Conservation (phyloP, 2,329 filamentous ascomycete species). For the Fusarium pseudocircinatum region DNA sequence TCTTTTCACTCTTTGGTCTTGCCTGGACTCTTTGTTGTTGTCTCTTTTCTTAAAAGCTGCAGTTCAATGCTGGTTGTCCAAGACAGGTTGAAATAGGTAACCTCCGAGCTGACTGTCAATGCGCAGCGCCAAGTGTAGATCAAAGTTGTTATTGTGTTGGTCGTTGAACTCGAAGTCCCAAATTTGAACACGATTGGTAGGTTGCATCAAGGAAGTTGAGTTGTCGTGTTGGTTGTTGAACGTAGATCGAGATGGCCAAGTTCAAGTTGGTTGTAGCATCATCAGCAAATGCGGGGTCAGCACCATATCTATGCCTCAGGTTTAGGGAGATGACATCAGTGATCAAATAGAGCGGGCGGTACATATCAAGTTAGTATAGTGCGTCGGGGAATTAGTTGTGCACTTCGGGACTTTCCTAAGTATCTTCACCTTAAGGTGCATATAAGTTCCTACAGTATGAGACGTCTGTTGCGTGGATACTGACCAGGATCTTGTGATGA, state of each 20-base stretch:
- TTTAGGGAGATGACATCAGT: background rate
- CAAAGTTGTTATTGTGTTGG: background rate
- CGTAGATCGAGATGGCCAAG: background rate
- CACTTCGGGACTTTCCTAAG: background rate
- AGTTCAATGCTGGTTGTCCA: background rate
- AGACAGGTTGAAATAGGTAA: background rate
- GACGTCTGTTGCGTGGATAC: no score
- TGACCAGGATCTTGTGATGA: background rate
- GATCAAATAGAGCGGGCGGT: background rate
- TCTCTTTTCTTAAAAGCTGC: background rate
- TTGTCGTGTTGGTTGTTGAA: background rate
- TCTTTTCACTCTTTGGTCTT: background rate
- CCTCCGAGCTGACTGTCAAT: background rate
- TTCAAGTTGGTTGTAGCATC: background rate
- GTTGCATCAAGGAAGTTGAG: background rate
- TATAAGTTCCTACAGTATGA: no score
- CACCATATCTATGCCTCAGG: background rate
- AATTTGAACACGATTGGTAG: fast-evolving
- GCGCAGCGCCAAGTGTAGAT: background rate
- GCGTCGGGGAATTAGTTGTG: background rate
- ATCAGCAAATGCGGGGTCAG: background rate
- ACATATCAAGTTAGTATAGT: background rate
- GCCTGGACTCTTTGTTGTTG: fast-evolving
- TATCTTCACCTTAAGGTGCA: background rate
- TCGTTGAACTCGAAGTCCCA: background rate